Evolutionary conservation across 352 stramenopile species (phyloP).

Genomic region (Phytophthora parvispora): DNA sequence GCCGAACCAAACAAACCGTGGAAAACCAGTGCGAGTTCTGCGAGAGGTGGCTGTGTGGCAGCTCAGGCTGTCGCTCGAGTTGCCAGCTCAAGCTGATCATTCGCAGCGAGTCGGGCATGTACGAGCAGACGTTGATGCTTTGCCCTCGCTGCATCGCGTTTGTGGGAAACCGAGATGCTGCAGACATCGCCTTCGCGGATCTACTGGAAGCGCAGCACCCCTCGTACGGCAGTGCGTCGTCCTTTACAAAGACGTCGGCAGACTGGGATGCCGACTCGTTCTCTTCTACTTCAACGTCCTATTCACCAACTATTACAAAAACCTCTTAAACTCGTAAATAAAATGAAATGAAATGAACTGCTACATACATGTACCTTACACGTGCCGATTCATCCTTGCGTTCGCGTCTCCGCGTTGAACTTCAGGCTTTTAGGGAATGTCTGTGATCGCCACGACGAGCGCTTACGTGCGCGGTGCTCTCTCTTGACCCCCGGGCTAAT

Average conservation of each 20-base stretch:
- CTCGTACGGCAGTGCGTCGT: constrained; percentile 15
- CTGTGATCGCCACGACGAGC: background rate
- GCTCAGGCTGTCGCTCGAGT: constrained; percentile 10
- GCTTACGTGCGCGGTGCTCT: background rate
- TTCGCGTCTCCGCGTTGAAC: background rate
- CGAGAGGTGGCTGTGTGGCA: constrained; percentile 14
- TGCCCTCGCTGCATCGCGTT: constrained; percentile 24
- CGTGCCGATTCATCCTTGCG: background rate
- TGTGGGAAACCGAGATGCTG: constrained; percentile 15
- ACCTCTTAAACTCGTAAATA: background rate
- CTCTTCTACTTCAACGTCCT: constrained; percentile 5
- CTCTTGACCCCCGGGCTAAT: background rate
- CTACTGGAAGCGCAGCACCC: constrained; percentile 14
- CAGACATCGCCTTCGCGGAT: constrained; percentile 18
- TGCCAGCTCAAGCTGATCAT: constrained; percentile 31
- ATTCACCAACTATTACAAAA: background rate
- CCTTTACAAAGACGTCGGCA: constrained; percentile 5
- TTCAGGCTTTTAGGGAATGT: background rate
- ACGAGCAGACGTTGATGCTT: constrained; percentile 25
- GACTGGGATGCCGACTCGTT: constrained; percentile 12
- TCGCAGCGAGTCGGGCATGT: constrained; percentile 22
- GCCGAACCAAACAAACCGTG: background rate
- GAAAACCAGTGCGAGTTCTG: constrained; percentile 32
- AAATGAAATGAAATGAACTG: background rate
- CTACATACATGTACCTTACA: background rate